Conservation (phyloP, 768 basidiomycete species). For the Galerina sulciceps region DNA sequence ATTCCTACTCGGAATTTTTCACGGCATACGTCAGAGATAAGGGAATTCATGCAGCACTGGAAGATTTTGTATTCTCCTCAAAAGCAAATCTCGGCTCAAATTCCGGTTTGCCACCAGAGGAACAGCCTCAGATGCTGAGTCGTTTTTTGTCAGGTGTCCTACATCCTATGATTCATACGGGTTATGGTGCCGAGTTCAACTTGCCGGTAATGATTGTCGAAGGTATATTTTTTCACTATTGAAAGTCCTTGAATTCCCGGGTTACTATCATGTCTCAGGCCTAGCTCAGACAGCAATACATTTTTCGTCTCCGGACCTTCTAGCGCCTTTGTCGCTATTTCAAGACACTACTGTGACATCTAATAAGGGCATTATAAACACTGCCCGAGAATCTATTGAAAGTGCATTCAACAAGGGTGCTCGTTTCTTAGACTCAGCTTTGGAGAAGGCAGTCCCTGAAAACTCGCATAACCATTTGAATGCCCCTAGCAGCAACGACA, state of each 20-base stretch:
- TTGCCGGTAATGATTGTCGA: slow-evolving; percentile 64
- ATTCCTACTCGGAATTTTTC: slow-evolving; percentile 64
- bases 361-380: not conserved
- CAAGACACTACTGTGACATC: slow-evolving; percentile 1
- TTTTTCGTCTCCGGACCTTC: slow-evolving; percentile 20
- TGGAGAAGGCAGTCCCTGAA: slow-evolving; percentile 11
- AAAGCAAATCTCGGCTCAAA: slow-evolving; percentile 46
- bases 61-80: slow-evolving; percentile 63
- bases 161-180: slow-evolving; percentile 69
- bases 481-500: not conserved
- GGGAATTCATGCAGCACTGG: slow-evolving; percentile 49
- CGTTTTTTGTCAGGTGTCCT: slow-evolving; percentile 60
- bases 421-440: slow-evolving; percentile 1
- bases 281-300: slow-evolving; percentile 62
- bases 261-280: slow-evolving; percentile 36
- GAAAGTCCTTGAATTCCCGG: not conserved
- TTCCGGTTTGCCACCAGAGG: slow-evolving; percentile 15
- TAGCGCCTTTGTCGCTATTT: slow-evolving; percentile 32
- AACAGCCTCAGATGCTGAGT: slow-evolving; percentile 59
- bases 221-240: slow-evolving; percentile 39
- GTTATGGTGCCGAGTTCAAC: slow-evolving; percentile 65
- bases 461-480: not conserved
- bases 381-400: slow-evolving; percentile 9
- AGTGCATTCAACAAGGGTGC: slow-evolving; percentile 3
- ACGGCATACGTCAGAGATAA: slow-evolving; percentile 42